Evolutionary conservation across 257 asterid species (phyloP).

Genomic region (Orobanche coerulescens): DNA sequence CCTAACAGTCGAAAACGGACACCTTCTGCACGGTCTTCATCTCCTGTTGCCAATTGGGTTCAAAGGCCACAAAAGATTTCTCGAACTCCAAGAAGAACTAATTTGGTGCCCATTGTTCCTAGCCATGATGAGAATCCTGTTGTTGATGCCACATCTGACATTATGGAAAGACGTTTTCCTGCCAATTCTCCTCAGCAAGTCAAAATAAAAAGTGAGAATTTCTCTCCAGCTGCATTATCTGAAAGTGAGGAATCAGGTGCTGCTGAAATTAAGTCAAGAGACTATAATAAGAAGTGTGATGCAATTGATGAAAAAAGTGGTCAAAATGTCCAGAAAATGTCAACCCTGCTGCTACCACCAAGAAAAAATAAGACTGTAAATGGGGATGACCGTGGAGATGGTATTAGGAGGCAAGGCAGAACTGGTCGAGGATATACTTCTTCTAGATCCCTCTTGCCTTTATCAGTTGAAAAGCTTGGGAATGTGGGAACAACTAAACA

Average conservation of each 20-base stretch:
- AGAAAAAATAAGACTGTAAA: slow-evolving; percentile 55
- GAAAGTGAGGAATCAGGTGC: slow-evolving; percentile 89
- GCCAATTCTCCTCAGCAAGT: slow-evolving; percentile 64
- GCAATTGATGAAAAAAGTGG: slow-evolving; percentile 57
- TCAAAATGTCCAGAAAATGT: slow-evolving; percentile 70
- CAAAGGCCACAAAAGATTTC: slow-evolving; percentile 82
- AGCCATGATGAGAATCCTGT: slow-evolving; percentile 49
- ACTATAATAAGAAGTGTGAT: slow-evolving; percentile 55
- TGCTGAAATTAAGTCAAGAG: slow-evolving; percentile 57
- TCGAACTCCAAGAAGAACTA: slow-evolving; percentile 76
- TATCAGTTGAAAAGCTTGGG: slow-evolving; percentile 60
- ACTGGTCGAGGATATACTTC: slow-evolving; percentile 66
- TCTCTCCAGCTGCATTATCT: slow-evolving; percentile 63
- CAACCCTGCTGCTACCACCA: slow-evolving; percentile 71
- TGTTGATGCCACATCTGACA: slow-evolving; percentile 40
- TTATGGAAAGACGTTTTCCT: slow-evolving; percentile 47
- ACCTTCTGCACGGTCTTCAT: slow-evolving; percentile 63
- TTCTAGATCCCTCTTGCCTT: slow-evolving; percentile 61
- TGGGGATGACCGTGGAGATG: slow-evolving; percentile 58
- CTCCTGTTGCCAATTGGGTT: slow-evolving; percentile 84
- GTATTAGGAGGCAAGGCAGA: slow-evolving; percentile 83
- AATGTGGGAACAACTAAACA: slow-evolving; percentile 75
- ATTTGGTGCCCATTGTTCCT: slow-evolving; percentile 56
- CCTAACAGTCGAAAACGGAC: slow-evolving; percentile 67
- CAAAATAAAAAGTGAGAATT: slow-evolving; percentile 54